Conservation (phyloP, 2,329 filamentous ascomycete species). For the Conoideocrella luteorostrata region DNA sequence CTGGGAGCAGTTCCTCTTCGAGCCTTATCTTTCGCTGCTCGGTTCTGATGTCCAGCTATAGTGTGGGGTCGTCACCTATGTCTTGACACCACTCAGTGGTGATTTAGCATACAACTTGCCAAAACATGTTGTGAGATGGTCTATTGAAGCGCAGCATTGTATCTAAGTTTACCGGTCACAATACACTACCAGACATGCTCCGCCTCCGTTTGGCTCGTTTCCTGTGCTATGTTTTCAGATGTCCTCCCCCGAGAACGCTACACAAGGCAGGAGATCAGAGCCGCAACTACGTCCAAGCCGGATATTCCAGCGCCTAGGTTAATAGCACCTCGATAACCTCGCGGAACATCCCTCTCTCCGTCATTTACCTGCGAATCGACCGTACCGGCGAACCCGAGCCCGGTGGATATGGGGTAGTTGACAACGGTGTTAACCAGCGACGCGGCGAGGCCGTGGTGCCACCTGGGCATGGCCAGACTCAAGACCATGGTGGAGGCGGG, state of each 20-base stretch:
- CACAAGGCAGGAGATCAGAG: too few relatives aligned
- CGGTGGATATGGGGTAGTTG: slow-evolving; percentile 58
- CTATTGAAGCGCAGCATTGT: too few relatives aligned
- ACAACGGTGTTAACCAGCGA: slow-evolving; percentile 53
- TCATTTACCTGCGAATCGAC: slow-evolving; percentile 37
- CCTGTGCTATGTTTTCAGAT: too few relatives aligned
- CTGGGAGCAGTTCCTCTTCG: slow-evolving; percentile 16
- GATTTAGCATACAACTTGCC: too few relatives aligned
- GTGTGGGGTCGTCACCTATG: too few relatives aligned
- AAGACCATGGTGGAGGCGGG: slow-evolving; percentile 52
- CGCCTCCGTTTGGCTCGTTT: too few relatives aligned
- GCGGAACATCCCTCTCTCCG: slow-evolving; percentile 20
- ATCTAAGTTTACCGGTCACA: too few relatives aligned
- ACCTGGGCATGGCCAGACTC: slow-evolving; percentile 37
- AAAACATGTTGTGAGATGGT: too few relatives aligned
- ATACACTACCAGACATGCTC: too few relatives aligned
- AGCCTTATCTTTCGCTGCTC: slow-evolving; percentile 16
- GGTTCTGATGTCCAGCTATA: slow-evolving; percentile 12
- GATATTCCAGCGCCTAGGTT: slow-evolving; percentile 34
- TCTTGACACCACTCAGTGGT: too few relatives aligned
- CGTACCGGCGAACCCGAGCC: slow-evolving; percentile 56
- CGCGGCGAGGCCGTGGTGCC: slow-evolving; percentile 34
- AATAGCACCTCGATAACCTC: slow-evolving; percentile 31
- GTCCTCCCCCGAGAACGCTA: too few relatives aligned
- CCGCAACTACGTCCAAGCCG: slow-evolving; percentile 27